phyloP scores from a whole-genome alignment of 108 stramenopile genomes.

The Cyclotella choctawhatcheeana region DNA sequence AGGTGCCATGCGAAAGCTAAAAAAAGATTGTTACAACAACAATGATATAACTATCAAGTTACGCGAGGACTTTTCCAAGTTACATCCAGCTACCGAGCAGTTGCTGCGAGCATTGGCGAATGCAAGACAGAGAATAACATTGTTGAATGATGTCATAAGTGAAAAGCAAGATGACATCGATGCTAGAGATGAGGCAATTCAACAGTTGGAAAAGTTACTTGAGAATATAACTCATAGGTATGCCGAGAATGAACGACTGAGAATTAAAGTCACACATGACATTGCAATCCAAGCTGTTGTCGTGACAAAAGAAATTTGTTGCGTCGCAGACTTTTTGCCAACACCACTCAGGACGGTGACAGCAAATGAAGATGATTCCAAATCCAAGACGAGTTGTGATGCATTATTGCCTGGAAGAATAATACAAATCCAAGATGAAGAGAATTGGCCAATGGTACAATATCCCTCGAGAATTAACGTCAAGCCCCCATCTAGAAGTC shows the following conservation, averaged over 20 bases:
- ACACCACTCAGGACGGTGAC: constrained; percentile 2
- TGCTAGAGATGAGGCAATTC: constrained; percentile 31
- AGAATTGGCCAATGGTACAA: constrained; percentile 24
- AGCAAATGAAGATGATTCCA: not conserved
- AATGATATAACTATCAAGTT: constrained; percentile 18
- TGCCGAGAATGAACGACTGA: constrained; percentile 40
- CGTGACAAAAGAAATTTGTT: constrained; percentile 15
- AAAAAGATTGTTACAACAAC: constrained; percentile 22
- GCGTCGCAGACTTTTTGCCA: constrained; percentile 42
- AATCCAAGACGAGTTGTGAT: constrained; percentile 8
- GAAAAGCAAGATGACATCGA: constrained; percentile 26
- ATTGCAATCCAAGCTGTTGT: constrained; percentile 34
- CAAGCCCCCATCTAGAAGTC: not conserved
- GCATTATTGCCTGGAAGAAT: constrained; percentile 48
- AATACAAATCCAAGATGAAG: constrained; percentile 24
- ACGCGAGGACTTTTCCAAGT: constrained; percentile 9
- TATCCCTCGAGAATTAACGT: constrained; percentile 3
- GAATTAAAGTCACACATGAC: constrained; percentile 34
- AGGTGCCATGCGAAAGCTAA: constrained; percentile 12
- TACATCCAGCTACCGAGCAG: constrained; percentile 15
- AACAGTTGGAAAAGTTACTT: constrained; percentile 35
- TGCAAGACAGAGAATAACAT: constrained; percentile 1
- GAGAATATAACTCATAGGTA: constrained; percentile 45
- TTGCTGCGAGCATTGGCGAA: constrained; percentile 16
- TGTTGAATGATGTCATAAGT: not conserved